Base-by-base conservation (phyloP, 1,139 yeast genomes). In the Saccharomyces hybrid region DNA sequence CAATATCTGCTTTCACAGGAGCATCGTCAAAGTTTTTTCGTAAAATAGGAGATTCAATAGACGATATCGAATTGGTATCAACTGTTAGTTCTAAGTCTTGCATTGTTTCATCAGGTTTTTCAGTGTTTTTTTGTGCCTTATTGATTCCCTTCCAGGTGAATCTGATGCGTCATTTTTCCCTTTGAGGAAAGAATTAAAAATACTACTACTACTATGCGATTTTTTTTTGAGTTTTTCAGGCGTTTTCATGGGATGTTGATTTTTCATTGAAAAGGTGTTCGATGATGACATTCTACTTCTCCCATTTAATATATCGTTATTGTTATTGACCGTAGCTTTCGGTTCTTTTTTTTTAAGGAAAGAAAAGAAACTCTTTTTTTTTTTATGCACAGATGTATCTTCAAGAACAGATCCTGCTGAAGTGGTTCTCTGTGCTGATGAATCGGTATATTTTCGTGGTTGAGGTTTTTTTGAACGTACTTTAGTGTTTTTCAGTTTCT, bases 361-460 rank as follows among this genome's bases (percentile, higher is more conserved):
- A 8, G 74, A 70, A 53, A 74, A 67, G 42, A 73, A 64, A 38
- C 73, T 66, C 55, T 65, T 70, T 59, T 71, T 54, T 68, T 72
- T 50, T 60, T 62, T 34, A 24, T 47, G 49, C 46, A 47, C 46
- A 14, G 55, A 47, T 8, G 47, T 44, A 26, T 53, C 56, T 19
- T 52, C 57, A n/a, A 53, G 26, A 32, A 52, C 50, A 4, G 56
- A 38, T 8, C 54, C 56, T 4, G 59, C 53, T n/a, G 59, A 54
- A 5, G 55, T 57, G 2, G 56, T 48, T 29, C 57, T 52, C 1
- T 47, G 34, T 9, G 52, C 52, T 4, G 44, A 38, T 3, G 44
- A 38, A 38, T 38, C 44, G 19, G 44, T 38, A 19, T 38, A 38
- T 19, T 38, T 38, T 38, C 44, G 44, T 16, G 44, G n/a, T 5